Conservation (phyloP, 2,329 filamentous ascomycete species). For the Fusarium dlaminii region DNA sequence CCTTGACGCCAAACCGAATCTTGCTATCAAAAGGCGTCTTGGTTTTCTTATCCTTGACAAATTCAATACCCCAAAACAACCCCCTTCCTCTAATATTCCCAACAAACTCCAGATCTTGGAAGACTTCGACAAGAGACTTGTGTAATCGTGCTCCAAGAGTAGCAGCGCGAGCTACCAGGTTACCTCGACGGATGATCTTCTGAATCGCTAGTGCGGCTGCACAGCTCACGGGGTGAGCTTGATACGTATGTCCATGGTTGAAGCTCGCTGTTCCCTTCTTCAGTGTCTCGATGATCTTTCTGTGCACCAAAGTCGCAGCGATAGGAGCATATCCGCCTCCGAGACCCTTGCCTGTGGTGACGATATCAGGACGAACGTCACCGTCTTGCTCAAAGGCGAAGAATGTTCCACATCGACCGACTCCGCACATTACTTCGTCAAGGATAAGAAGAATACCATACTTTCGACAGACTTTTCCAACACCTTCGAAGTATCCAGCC, state of each 20-base stretch:
- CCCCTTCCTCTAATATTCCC: conserved; percentile 70
- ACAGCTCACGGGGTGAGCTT: conserved; percentile 68
- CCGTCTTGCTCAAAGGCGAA: conserved; percentile 71
- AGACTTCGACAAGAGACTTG: conserved; percentile 51
- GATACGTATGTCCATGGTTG: conserved; percentile 69
- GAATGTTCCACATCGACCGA: conserved; percentile 66
- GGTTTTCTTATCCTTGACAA: conserved; percentile 51
- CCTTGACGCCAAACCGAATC: conserved; percentile 38
- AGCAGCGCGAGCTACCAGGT: conserved; percentile 67
- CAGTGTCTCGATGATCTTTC: conserved; percentile 58
- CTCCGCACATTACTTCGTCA: conserved; percentile 80
- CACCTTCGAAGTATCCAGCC: conserved; percentile 74
- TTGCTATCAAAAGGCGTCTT: conserved; percentile 49
- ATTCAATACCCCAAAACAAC: conserved; percentile 59
- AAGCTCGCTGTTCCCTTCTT: conserved; percentile 49
- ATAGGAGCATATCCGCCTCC: conserved; percentile 71
- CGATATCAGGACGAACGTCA: conserved; percentile 67
- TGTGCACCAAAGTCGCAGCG: conserved; percentile 66
- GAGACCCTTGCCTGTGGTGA: conserved; percentile 73
- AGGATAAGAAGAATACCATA: conserved; percentile 80
- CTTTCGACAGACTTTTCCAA: conserved; percentile 73
- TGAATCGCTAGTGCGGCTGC: conserved; percentile 71
- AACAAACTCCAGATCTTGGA: conserved; percentile 60
- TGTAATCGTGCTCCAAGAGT: conserved; percentile 62
- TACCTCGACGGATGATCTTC: conserved; percentile 64